Evolutionary conservation across 1,139 yeast genomes (phyloP).

Genomic region (Saccharomyces hybrid): DNA sequence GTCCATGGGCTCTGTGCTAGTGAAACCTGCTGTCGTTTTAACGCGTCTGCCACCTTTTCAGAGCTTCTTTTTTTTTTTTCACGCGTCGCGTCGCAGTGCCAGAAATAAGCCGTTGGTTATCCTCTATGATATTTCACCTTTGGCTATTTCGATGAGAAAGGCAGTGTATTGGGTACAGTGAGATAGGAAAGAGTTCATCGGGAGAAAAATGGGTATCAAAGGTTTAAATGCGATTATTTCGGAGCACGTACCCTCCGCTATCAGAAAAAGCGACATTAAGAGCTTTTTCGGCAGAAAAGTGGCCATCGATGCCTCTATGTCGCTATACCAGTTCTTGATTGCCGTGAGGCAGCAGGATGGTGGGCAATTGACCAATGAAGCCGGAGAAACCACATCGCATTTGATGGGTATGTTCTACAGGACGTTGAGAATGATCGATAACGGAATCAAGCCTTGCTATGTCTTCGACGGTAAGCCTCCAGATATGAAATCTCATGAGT

Average conservation of each 20-base stretch:
- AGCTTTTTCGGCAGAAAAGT: conserved; percentile 87
- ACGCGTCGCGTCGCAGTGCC: background rate
- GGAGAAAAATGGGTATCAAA: conserved; percentile 60
- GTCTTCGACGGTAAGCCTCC: conserved; percentile 94
- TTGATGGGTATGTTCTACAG: conserved; percentile 93
- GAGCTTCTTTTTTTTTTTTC: background rate
- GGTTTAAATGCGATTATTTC: conserved; percentile 55
- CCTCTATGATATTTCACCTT: background rate
- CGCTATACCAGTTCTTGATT: conserved; percentile 84
- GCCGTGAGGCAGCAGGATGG: conserved; percentile 97
- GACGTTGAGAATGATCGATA: conserved; percentile 78
- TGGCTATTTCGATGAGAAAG: background rate
- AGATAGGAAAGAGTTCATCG: background rate
- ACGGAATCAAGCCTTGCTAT: conserved; percentile 90
- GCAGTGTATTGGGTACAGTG: background rate
- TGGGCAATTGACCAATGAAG: conserved; percentile 78
- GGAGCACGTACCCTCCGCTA: conserved; percentile 83
- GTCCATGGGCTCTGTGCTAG: background rate
- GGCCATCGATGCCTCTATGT: conserved; percentile 86
- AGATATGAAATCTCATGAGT: conserved; percentile 83
- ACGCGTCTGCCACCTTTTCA: background rate
- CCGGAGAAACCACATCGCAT: conserved; percentile 93
- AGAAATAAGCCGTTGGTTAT: background rate
- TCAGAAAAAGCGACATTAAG: conserved; percentile 72
- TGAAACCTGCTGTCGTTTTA: background rate